Conservation (phyloP, 2,329 filamentous ascomycete species). For the Massarina eburnea region DNA sequence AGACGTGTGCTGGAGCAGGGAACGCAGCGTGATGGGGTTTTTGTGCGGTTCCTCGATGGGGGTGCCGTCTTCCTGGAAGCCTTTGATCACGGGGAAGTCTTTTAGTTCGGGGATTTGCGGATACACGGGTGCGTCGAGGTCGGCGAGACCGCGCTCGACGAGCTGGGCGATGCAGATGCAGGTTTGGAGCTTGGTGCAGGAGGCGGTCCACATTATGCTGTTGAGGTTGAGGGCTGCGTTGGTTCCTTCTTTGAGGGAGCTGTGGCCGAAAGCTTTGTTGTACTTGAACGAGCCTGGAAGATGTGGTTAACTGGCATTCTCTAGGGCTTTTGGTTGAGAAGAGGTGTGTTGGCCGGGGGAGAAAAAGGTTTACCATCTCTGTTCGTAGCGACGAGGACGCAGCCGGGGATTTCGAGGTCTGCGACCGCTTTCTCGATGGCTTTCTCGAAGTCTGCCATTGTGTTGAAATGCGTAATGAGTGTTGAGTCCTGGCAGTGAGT, state of each 20-base stretch:
- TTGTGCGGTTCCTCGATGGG: slow-evolving; percentile 26
- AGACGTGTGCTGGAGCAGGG: slow-evolving; percentile 54
- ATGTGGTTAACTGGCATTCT: background rate
- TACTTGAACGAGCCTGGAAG: slow-evolving; percentile 42
- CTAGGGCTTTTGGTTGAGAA: no score
- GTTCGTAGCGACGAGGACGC: slow-evolving; percentile 24
- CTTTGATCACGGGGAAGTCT: slow-evolving; percentile 24
- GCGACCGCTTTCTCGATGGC: slow-evolving; percentile 21
- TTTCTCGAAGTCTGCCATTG: slow-evolving; percentile 29
- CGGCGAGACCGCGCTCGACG: slow-evolving; percentile 36
- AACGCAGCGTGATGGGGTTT: slow-evolving; percentile 32
- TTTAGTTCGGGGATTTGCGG: slow-evolving; percentile 36
- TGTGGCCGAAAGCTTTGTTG: slow-evolving; percentile 36
- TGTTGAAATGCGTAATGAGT: background rate
- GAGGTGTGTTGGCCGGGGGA: background rate
- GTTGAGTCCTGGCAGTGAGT: background rate
- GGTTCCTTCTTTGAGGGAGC: slow-evolving; percentile 7
- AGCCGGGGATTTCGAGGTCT: slow-evolving; percentile 27
- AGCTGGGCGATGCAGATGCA: slow-evolving; percentile 36
- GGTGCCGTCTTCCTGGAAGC: slow-evolving; percentile 24
- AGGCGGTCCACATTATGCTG: slow-evolving; percentile 43
- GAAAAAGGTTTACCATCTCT: slow-evolving; percentile 21
- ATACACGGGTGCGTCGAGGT: slow-evolving; percentile 37
- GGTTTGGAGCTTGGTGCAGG: slow-evolving; percentile 44
- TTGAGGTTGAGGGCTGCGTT: slow-evolving; percentile 23